Conservation (phyloP, 192 early-diverging fungal genomes). For the Coemansia sp. region DNA sequence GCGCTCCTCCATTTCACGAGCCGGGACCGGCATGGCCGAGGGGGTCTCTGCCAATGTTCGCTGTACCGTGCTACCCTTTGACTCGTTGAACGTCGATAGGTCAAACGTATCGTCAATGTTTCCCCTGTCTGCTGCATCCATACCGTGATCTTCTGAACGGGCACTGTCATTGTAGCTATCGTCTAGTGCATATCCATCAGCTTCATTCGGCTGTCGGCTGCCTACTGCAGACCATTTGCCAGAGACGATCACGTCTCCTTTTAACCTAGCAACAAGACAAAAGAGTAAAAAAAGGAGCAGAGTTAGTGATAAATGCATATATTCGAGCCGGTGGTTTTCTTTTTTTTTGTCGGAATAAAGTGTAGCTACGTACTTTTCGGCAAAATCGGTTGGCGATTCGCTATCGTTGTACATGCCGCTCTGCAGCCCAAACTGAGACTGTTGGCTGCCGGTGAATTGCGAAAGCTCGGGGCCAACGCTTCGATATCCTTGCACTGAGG, state of each 20-base stretch:
- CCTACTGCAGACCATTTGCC: constrained; percentile 35
- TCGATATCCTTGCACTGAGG: background rate
- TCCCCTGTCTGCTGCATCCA: background rate
- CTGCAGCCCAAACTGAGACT: constrained; percentile 38
- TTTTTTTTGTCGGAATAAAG: too few species aligned
- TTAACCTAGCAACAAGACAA: constrained; percentile 18
- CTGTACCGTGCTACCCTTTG: constrained; percentile 11
- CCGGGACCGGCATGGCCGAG: constrained; percentile 1
- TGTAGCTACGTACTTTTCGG: constrained; percentile 24
- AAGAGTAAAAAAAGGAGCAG: background rate
- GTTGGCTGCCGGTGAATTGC: constrained; percentile 16
- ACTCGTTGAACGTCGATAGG: constrained; percentile 24
- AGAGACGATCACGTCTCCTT: constrained; percentile 36
- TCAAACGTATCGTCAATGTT: constrained; percentile 29
- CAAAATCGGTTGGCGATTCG: constrained; percentile 27
- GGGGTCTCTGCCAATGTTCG: background rate
- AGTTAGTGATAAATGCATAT: too few species aligned
- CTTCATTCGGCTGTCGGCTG: background rate
- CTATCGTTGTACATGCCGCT: constrained; percentile 36
- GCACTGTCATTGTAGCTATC: too few species aligned
- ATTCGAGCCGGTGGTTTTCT: too few species aligned
- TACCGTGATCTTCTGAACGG: too few species aligned
- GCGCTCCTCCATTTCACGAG: constrained; percentile 12
- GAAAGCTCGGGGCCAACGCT: background rate
- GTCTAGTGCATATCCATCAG: too few species aligned